Base-by-base conservation (phyloP, 2,329 filamentous ascomycete species). In the Triangularia verruculosa region DNA sequence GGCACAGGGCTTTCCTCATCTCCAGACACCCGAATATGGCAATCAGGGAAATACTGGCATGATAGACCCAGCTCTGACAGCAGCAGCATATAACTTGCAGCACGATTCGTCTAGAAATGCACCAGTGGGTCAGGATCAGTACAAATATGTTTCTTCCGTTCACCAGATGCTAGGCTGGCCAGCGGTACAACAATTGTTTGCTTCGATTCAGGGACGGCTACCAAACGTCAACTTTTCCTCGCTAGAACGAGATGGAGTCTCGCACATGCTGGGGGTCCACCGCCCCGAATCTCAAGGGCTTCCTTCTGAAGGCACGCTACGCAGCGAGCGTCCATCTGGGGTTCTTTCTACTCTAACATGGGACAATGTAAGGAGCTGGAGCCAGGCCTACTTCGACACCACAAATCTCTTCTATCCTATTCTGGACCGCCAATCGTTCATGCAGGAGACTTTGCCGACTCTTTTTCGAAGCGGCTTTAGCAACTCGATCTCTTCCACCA, bases 371-470 rank as follows among this genome's bases (percentile, higher is more conserved):
- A 78, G 81, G 63, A 75, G 76, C 24, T 76, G 85, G 39, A 79
- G 79, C 63, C 82, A 82, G 57, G 78, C 79, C 0, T 88, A 85
- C 69, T 88, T 88, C 70, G 81, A 85, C 68, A 82, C 79, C 1
- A 85, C 85, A 73, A 87, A 88, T 70, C 76, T 85, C 12, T 70
- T 86, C 13, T 82, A 83, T 68, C 86, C 86, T 0, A 79, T 88
- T 39, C 76, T 88, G 70, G 84, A 87, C 66, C 77, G 83, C n/a
- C 79, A 84, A 32, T 75, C 74, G 22, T 88, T 88, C 71, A 74
- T 79, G 66, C 76, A 78, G 7, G 76, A 79, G 39, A 80, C 77
- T 1, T 70, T 87, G 8, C 73, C 75, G 1, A 72, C 76, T 5
- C 77, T 86, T 2, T 70, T 81, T 43, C 76, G 75, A 12, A 76